phyloP scores from a whole-genome alignment of 1,284 basidiomycete species.

The Rhodofomes roseus region DNA sequence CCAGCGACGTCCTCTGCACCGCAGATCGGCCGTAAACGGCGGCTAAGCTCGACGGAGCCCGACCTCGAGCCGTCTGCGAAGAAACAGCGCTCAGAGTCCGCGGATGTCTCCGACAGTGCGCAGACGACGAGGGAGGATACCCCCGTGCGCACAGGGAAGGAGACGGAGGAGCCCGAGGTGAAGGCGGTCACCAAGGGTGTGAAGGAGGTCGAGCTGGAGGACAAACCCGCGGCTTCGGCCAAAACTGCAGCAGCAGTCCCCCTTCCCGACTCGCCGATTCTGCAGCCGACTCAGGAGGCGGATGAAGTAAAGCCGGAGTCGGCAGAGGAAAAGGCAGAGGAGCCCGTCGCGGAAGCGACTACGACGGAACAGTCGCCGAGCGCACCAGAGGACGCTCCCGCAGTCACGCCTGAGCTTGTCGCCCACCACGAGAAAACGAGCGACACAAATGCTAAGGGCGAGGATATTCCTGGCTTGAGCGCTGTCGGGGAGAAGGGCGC shows the following conservation, averaged over 20 bases:
- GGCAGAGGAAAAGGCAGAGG: slow-evolving; percentile 3
- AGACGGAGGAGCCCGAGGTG: slow-evolving; percentile 44
- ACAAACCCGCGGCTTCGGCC: slow-evolving; percentile 32
- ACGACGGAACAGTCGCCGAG: neutral
- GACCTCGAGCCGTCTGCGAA: slow-evolving; percentile 44
- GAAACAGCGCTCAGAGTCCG: slow-evolving; percentile 37
- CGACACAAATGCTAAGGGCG: slow-evolving; percentile 1
- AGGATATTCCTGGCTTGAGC: slow-evolving; percentile 19
- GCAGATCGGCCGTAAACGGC: slow-evolving; percentile 61
- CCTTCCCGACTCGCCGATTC: slow-evolving; percentile 42
- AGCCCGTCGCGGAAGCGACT: neutral
- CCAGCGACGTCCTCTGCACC: slow-evolving; percentile 73
- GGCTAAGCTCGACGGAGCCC: slow-evolving; percentile 50
- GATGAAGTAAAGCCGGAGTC: slow-evolving; percentile 1
- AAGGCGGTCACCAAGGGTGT: slow-evolving; percentile 71
- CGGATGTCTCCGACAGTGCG: slow-evolving; percentile 19
- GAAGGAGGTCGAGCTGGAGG: slow-evolving; percentile 58
- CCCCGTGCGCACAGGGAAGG: slow-evolving; percentile 22
- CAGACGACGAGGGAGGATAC: slow-evolving; percentile 18
- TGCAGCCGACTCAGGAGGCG: slow-evolving; percentile 17
- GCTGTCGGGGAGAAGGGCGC: neutral
- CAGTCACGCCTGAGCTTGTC: neutral
- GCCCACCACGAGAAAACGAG: neutral
- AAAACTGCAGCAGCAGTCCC: slow-evolving; percentile 43
- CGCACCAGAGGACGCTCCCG: neutral